Percentiles rank a stretch among this genome's conserved stretches.
phyloP scores from a whole-genome alignment of 169 alveolate genomes.

The Sarcocystis neurona region DNA sequence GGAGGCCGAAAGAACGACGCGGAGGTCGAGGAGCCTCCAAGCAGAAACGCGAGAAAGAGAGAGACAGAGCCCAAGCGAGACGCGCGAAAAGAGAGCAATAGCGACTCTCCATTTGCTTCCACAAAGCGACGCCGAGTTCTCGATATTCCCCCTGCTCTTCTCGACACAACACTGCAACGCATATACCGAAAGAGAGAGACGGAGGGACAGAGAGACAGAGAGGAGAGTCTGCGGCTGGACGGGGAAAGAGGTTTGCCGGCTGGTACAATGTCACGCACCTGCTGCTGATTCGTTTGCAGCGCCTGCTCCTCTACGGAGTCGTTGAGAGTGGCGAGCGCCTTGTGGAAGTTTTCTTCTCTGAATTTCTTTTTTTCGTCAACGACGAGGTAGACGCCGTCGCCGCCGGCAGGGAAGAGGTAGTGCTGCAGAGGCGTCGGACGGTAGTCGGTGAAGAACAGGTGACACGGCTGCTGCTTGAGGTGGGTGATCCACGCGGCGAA shows the following conservation, averaged over 20 bases:
- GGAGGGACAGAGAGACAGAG: too few species aligned
- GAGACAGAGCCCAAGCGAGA: too few species aligned
- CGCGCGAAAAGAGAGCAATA: too few species aligned
- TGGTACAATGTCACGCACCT: too few species aligned
- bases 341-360: constrained; percentile 79
- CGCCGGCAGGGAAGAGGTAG: constrained; percentile 93
- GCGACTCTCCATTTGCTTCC: too few species aligned
- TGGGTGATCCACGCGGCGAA: constrained; percentile 99
- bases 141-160: too few species aligned
- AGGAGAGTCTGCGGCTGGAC: constrained; percentile 25
- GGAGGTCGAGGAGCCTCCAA: too few species aligned
- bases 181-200: too few species aligned
- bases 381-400: constrained; percentile 93
- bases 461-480: constrained; percentile 96
- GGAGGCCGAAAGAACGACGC: too few species aligned
- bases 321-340: constrained; percentile 60
- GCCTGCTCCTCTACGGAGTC: constrained; percentile 40
- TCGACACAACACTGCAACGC: too few species aligned
- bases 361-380: constrained; percentile 88
- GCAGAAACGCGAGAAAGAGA: too few species aligned
- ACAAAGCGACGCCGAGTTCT: too few species aligned
- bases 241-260: neutral
- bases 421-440: constrained; percentile 99
- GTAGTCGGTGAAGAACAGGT: constrained; percentile 96
- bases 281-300: constrained; percentile 29